Percentiles rank a stretch among this genome's conserved stretches.
Conservation (phyloP, 768 basidiomycete genomes). For the Boletus pseudo-olivaceus region DNA sequence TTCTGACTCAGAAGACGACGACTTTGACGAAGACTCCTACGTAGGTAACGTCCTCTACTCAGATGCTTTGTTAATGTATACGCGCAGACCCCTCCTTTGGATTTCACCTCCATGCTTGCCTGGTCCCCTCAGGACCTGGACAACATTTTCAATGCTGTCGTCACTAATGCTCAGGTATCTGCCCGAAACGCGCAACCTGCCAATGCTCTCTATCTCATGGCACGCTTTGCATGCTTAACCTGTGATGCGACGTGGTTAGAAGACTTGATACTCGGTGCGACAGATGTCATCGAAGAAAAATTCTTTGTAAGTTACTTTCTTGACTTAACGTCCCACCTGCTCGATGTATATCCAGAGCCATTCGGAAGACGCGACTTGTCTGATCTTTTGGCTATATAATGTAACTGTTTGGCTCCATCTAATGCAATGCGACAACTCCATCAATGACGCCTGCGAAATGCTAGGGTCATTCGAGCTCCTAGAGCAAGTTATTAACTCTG, state of each 20-base stretch:
- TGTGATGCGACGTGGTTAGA: slow-evolving; percentile 92
- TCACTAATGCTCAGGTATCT: slow-evolving; percentile 69
- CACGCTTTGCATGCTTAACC: slow-evolving; percentile 88
- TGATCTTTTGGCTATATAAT: slow-evolving; percentile 96
- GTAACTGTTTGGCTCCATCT: slow-evolving; percentile 87
- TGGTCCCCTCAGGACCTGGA: slow-evolving; percentile 81
- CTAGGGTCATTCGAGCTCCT: slow-evolving; percentile 82
- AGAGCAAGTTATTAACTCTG: slow-evolving; percentile 90
- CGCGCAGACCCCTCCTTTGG: slow-evolving; percentile 63
- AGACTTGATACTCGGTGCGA: slow-evolving; percentile 86
- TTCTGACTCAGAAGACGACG: slow-evolving; percentile 49
- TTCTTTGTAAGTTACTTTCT: slow-evolving; percentile 70
- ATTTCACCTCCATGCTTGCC: slow-evolving; percentile 88
- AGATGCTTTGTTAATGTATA: slow-evolving; percentile 6
- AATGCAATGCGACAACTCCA: slow-evolving; percentile 77
- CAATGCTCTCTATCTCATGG: slow-evolving; percentile 85
- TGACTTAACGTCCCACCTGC: slow-evolving; percentile 2
- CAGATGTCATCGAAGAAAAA: slow-evolving; percentile 87
- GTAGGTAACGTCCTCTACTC: slow-evolving; percentile 31
- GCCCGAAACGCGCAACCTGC: slow-evolving; percentile 82
- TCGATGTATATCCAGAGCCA: slow-evolving; percentile 50
- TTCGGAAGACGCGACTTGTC: slow-evolving; percentile 79
- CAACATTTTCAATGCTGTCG: slow-evolving; percentile 75
- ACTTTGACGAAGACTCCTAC: slow-evolving; percentile 46
- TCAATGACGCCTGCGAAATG: slow-evolving; percentile 77